Conservation (phyloP, 257 asterid species). For the Gardenia jasminoides region DNA sequence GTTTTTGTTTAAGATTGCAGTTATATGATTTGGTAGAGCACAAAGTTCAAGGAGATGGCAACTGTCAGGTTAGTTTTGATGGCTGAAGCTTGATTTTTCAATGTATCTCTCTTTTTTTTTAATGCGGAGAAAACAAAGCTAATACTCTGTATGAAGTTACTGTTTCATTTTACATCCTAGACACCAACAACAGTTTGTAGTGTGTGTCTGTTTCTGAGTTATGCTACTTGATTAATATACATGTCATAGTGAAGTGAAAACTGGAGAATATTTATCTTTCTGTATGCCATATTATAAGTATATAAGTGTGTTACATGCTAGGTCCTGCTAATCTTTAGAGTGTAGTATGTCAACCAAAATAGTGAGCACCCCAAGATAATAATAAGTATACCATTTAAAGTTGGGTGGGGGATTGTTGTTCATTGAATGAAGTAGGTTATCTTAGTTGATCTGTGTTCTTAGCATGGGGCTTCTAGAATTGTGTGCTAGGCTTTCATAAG, state of each 20-base stretch:
- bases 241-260: neutral
- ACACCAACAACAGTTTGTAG: neutral
- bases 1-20: constrained; percentile 67
- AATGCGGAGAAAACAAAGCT: neutral
- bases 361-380: neutral
- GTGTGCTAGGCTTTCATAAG: neutral
- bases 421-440: neutral
- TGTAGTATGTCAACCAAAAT: neutral
- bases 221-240: neutral
- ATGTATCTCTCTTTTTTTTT: neutral
- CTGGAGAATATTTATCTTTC: neutral
- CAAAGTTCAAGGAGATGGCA: constrained; percentile 96
- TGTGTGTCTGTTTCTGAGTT: neutral
- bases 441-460: neutral
- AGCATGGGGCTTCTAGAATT: neutral
- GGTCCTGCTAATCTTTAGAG: neutral
- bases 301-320: neutral
- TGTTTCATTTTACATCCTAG: neutral
- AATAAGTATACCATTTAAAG: neutral
- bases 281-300: neutral
- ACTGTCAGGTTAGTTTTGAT: constrained; percentile 74
- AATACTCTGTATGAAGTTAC: neutral
- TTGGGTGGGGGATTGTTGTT: neutral
- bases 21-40: constrained; percentile 79
- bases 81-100: neutral